A percentile compares a stretch with the other conserved stretches of the same genome.
Conservation (phyloP, 148 eudicot species). For the Spergularia marina region DNA sequence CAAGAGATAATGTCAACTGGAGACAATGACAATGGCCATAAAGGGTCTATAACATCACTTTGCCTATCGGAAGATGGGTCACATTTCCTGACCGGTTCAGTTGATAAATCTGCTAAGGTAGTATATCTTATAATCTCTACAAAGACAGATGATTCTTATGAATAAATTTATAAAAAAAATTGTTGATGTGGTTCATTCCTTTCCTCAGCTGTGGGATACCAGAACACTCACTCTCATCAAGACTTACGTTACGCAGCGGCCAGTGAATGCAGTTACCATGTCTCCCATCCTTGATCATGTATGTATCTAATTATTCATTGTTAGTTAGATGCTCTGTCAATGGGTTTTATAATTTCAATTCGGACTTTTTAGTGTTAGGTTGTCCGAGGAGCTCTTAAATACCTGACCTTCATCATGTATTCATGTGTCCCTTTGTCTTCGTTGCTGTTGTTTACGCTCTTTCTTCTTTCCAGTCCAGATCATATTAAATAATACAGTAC, state of each 20-base stretch:
- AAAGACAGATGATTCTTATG: background rate
- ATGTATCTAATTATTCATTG: constrained; percentile 30
- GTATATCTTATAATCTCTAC: background rate
- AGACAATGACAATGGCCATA: constrained; percentile 69
- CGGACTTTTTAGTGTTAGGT: background rate
- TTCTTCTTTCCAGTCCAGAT: too few species aligned
- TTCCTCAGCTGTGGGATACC: constrained; percentile 80
- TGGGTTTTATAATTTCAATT: background rate
- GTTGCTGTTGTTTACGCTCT: too few species aligned
- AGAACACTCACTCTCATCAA: constrained; percentile 77
- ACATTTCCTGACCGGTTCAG: constrained; percentile 83
- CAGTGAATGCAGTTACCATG: constrained; percentile 91
- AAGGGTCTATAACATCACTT: constrained; percentile 67
- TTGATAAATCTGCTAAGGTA: constrained; percentile 95
- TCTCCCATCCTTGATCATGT: constrained; percentile 94
- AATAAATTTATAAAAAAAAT: too few species aligned
- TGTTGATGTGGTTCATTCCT: constrained; percentile 3
- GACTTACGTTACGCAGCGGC: constrained; percentile 73
- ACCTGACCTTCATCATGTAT: background rate
- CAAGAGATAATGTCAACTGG: constrained; percentile 61
- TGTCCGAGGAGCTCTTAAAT: background rate
- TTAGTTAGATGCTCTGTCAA: background rate
- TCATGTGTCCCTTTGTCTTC: too few species aligned
- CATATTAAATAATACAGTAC: too few species aligned
- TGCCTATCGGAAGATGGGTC: constrained; percentile 73